phyloP scores from a whole-genome alignment of 306 rosid species.

The Trifolium dubium region DNA sequence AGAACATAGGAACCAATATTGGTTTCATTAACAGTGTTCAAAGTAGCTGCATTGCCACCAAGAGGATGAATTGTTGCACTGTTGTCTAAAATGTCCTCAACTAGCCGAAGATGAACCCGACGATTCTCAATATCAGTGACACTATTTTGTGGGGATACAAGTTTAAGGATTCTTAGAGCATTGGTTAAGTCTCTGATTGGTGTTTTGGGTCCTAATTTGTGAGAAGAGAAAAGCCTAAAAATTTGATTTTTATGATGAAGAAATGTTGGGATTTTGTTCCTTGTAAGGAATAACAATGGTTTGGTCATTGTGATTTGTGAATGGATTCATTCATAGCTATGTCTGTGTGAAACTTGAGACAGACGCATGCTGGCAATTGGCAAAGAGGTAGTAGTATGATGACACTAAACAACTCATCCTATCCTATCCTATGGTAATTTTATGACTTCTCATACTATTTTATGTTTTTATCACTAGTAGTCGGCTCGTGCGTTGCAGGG shows the following conservation, averaged over 20 bases:
- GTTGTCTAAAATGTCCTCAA: conserved; percentile 55
- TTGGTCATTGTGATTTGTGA: conserved; percentile 16
- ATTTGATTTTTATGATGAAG: not conserved
- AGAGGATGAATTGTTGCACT: conserved; percentile 17
- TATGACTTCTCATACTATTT: no score
- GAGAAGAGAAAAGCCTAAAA: conserved; percentile 45
- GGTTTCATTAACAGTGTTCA: conserved; percentile 20
- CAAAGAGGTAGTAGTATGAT: not conserved
- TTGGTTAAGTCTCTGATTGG: conserved; percentile 37
- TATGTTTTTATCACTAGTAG: no score
- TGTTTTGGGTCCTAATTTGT: conserved; percentile 36
- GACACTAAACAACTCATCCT: no score
- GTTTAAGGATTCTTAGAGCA: conserved; percentile 61
- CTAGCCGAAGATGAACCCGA: conserved; percentile 67
- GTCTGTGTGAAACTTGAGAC: no score
- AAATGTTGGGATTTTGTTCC: not conserved
- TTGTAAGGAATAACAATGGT: conserved; percentile 3
- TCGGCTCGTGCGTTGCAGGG: no score
- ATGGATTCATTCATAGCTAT: not conserved
- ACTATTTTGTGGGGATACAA: conserved; percentile 48
- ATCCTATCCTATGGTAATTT: no score
- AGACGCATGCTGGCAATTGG: not conserved
- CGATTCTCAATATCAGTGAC: conserved; percentile 37
- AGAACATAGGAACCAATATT: conserved; percentile 41
- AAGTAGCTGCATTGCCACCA: conserved; percentile 9